Evolutionary conservation across 352 stramenopile genomes (phyloP).

Genomic region (Vaucheria bursata): DNA sequence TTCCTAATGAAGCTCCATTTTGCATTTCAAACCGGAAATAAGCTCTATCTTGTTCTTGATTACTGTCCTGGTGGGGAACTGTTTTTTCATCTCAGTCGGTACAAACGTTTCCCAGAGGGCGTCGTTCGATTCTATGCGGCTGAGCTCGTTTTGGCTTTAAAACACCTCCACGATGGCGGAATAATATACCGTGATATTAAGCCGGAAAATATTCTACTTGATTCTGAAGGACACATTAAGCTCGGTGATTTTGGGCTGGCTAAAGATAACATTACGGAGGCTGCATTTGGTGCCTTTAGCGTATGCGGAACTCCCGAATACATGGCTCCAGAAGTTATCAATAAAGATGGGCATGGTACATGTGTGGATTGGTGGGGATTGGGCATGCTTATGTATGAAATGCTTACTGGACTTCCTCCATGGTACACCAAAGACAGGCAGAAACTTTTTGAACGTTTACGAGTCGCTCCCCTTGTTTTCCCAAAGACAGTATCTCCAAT

Average conservation of each 20-base stretch:
- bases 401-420: slow-evolving; percentile 56
- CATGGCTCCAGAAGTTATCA: slow-evolving; percentile 69
- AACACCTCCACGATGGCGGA: slow-evolving; percentile 76
- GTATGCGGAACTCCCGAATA: slow-evolving; percentile 69
- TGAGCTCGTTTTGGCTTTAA: slow-evolving; percentile 68
- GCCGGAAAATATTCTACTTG: slow-evolving; percentile 85
- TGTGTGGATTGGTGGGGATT: slow-evolving; percentile 83
- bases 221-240: slow-evolving; percentile 65
- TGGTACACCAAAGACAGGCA: slow-evolving; percentile 77
- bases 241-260: slow-evolving; percentile 82
- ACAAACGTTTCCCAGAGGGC: slow-evolving; percentile 87
- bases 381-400: slow-evolving; percentile 55
- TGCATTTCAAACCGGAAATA: slow-evolving; percentile 91
- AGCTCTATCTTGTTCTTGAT: slow-evolving; percentile 96
- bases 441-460: slow-evolving; percentile 71
- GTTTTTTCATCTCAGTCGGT: slow-evolving; percentile 91
- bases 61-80: slow-evolving; percentile 94
- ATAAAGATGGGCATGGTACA: slow-evolving; percentile 64
- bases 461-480: slow-evolving; percentile 66
- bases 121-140: slow-evolving; percentile 83
- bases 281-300: slow-evolving; percentile 31
- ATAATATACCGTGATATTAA: slow-evolving; percentile 91
- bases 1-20: slow-evolving; percentile 87
- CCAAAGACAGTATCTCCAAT: slow-evolving; percentile 67
- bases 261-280: slow-evolving; percentile 67